Base-by-base conservation (phyloP, 192 early-diverging fungal genomes). In the Geranomyces michiganensis region DNA sequence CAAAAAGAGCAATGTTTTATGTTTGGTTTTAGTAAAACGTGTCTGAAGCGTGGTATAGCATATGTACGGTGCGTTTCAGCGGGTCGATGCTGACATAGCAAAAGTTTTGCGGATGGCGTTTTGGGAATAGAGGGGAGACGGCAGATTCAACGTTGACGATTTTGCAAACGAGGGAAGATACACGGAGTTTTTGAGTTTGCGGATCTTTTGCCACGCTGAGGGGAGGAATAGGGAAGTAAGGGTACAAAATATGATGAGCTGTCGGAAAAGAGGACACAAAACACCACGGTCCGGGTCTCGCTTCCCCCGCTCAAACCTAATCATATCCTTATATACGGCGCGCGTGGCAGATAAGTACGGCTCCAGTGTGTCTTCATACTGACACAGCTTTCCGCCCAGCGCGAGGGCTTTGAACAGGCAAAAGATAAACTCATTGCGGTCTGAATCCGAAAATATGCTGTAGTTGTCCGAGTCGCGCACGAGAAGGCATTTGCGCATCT, bases 81-180 rank as follows among this genome's bases (percentile, higher is more conserved):
- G 84, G 78, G 67, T 87, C 82, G 17, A 87, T 73, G 27, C 61
- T 73, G 26, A 87, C 56, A 49, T 81, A 79, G 53, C 76, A 78
- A 70, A 87, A 87, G 71, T 87, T 87, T 79, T 87, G 86, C 21
- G 80, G 82, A 56, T 87, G 86, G 46, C 74, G 32, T n/a, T 76
- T 65, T 17, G 86, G 86, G 59, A 86, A 87, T 67, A 87, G 69
- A 13, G 85, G 85, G 43, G 83, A 82, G 22, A 77, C 73, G 15
- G 72, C 17, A 19, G 70, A 73, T 17, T 83, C 79, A 8, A 82
- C 27, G 24, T 43, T 56, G 5, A 29, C 69, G 56, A 86, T 77
- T 46, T 74, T 73, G 55, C 64, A 85, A 17, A 81, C 80, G 6
- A 58, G 71, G 0, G 83, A 80, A 19, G 81, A 26, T 13, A 85